Base-by-base conservation (phyloP, 116 monocot genomes). In the Thalassia testudinum region DNA sequence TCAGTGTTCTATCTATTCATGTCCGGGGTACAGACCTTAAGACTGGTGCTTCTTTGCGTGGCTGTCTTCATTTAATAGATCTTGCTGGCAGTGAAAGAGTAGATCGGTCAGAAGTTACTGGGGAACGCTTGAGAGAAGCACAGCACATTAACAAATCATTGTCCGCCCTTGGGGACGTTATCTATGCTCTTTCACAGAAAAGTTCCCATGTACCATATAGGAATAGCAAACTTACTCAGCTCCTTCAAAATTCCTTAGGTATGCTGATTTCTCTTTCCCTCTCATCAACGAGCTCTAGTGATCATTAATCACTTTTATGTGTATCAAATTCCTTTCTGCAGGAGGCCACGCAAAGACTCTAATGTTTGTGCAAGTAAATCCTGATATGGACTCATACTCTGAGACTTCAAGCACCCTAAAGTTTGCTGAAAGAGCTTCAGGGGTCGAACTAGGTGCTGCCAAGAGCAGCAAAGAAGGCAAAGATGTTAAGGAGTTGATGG, bases 81-180 rank as follows among this genome's bases (percentile, higher is more conserved):
- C 81, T 95, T 56, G 90, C 85, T 11, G 90, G 90, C 27, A 90
- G 90, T 50, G 90, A 90, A 59, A 81, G 90, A 52, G 84, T 85
- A 26, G 85, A 85, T 50, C 72, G 72, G 30, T 90, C 90, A 18
- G 85, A 85, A 73, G 90, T 78, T 57, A 78, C 73, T 19, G 90
- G 90, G 47, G 90, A 85, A 37, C 69, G 85, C 56, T 47, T 85
- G 62, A 90, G 70, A 49, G 90, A 90, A 62, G 90, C 90, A 22
- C 85, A 81, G 28, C 68, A 90, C 67, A 85, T 90, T 50, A 95
- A 95, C 70, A 95, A 79, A 56, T 84, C 84, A n/a, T 78, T 95
- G 43, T 78, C 95, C 29, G 85, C 88, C 58, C 63, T 95, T 47
- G 95, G 85, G 49, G 88, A 95, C 68, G 88, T 95, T 18, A 84